These are phyloP conservation scores for Pseudogymnoascus sp. DNA, from an alignment of 2,329 filamentous ascomycete genomes.

Conservation along the genomic window DNA sequence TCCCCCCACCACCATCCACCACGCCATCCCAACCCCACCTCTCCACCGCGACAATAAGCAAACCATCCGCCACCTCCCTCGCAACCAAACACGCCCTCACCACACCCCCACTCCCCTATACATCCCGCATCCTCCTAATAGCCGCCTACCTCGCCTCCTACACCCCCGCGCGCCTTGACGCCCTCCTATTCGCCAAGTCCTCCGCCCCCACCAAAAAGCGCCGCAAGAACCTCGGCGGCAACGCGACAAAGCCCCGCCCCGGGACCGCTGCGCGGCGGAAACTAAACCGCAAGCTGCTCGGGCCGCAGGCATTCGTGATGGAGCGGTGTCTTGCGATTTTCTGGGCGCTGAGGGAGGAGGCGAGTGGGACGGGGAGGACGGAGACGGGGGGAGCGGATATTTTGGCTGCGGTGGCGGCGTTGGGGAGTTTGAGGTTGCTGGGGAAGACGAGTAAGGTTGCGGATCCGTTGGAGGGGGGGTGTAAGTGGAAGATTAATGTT, in stretches of 20 bases:
- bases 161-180: conserved; percentile 67
- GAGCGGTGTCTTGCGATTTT: conserved; percentile 76
- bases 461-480: conserved; percentile 62
- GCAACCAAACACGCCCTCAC: conserved; percentile 34
- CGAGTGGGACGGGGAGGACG: conserved; percentile 21
- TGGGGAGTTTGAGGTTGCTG: conserved; percentile 63
- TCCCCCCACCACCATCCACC: conserved; percentile 14
- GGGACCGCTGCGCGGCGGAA: conserved; percentile 52
- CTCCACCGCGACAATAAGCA: not conserved
- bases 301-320: conserved; percentile 67
- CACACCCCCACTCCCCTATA: conserved; percentile 50
- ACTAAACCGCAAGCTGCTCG: conserved; percentile 69
- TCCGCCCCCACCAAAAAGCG: conserved; percentile 28
- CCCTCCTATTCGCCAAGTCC: conserved; percentile 59
- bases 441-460: conserved; percentile 53
- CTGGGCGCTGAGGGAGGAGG: conserved; percentile 51
- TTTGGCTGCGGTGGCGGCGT: conserved; percentile 60
- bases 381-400: conserved; percentile 38
- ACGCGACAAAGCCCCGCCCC: conserved; percentile 28
- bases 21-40: not conserved
- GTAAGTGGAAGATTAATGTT: conserved; percentile 71
- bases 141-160: conserved; percentile 76
- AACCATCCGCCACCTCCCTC: conserved; percentile 35
- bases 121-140: conserved; percentile 65
- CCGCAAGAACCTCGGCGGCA: conserved; percentile 37